Evolutionary conservation across 1,284 basidiomycete genomes (phyloP), one percentile per base, ranked within the genome.

Genomic region (Termitomyces sp.): DNA sequence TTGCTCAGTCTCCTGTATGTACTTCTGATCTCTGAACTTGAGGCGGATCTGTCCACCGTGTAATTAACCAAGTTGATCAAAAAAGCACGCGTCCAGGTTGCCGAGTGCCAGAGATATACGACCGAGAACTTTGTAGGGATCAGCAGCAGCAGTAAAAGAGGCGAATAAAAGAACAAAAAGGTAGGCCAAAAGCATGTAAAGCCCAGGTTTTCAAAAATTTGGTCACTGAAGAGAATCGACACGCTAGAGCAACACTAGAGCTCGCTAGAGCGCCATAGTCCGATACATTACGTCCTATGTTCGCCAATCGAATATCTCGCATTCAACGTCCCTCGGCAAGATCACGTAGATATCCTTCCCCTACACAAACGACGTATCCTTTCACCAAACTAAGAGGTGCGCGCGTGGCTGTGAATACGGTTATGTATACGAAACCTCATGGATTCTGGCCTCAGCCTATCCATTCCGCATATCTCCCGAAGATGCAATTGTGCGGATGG

Each of bases 1-100:
- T 86, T 88, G 70, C 91, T 94, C 44, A 96, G 75, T 66, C 84
- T 86, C 72, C 93, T 89, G 74, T 97, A 97, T 1, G 93, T 91
- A 61, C 89, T 86, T 70, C 89, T 84, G 67, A 97, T 92, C 60
- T 96, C 92, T 61, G 83, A 81, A 33, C 94, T 91, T 30, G 84
- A 86, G 19, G 93, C 92, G 42, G 84, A 84, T 59, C 74, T 83
- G 60, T 83, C 79, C 44, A 97, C 90, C n/a, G n/a, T n/a, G n/a
- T 93, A 46, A 30, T n/a, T 11, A 3, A 7, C 14, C 30, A 40
- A 26, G 35, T 43, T 35, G 28, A 57, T 48, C 18, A 54, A 48
- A 44, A 42, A 24, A 31, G 40, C 38, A 38, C 49, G 41, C 46
- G 45, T 52, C 37, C 64, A 61, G 68, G 68, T 67, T 57, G 53